Conservation (phyloP, 495 filamentous ascomycete species). For the Copromyces sp. region DNA sequence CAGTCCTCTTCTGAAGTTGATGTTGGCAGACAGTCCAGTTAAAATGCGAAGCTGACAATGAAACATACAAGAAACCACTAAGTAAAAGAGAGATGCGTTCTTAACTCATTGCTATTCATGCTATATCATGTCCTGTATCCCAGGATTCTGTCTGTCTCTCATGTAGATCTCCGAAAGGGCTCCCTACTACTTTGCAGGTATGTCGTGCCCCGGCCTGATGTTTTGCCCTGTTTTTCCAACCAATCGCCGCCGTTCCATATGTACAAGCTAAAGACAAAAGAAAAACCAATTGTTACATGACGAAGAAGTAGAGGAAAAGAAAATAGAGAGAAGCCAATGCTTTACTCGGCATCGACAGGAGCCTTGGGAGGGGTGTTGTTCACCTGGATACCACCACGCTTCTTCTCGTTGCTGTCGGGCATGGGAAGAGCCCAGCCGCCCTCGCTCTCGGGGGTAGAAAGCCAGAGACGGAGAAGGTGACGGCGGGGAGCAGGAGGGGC, state of each 20-base stretch:
- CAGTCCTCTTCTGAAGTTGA: too few species aligned
- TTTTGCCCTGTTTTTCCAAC: neutral
- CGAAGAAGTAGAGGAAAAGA: neutral
- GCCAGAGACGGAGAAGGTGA: slow-evolving; percentile 79
- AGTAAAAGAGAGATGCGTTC: neutral
- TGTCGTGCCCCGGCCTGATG: neutral
- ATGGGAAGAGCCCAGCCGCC: slow-evolving; percentile 82
- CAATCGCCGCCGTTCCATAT: neutral
- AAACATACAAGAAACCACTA: neutral
- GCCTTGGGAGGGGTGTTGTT: slow-evolving; percentile 55
- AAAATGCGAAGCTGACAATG: too few species aligned
- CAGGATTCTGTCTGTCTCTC: neutral
- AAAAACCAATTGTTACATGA: neutral
- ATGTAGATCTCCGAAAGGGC: neutral
- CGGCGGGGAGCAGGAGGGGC: slow-evolving; percentile 48
- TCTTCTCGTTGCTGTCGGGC: slow-evolving; percentile 69
- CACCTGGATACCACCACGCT: slow-evolving; percentile 80
- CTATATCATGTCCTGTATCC: neutral
- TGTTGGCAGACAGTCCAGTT: too few species aligned
- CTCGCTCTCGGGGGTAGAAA: slow-evolving; percentile 68
- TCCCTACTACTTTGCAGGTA: neutral
- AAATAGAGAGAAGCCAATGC: neutral
- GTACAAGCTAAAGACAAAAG: neutral
- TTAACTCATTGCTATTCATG: neutral
- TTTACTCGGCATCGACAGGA: slow-evolving; percentile 63